Evolutionary conservation across 78 protist genomes (phyloP), one percentile per base, ranked within the genome.

Genomic region (Planoprotostelium fungivorum): DNA sequence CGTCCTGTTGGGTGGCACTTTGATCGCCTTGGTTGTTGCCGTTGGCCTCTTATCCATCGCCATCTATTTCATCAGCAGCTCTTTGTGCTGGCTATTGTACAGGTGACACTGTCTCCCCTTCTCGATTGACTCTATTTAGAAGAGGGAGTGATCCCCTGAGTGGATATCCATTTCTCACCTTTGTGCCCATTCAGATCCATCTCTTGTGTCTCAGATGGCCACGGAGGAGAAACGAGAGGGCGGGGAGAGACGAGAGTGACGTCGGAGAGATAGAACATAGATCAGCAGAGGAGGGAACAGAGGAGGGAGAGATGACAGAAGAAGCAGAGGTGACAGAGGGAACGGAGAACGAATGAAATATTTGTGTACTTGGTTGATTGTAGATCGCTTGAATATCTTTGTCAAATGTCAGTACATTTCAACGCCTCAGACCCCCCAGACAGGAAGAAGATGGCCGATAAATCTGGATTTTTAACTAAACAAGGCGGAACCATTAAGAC

Each of bases 401-500:
- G n/a, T n/a, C n/a, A n/a, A n/a, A n/a, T n/a, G n/a, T n/a, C n/a
- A n/a, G n/a, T n/a, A n/a, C n/a, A n/a, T n/a, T n/a, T n/a, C n/a
- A n/a, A n/a, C n/a, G n/a, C n/a, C n/a, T n/a, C n/a, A n/a, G n/a
- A n/a, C n/a, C n/a, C n/a, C n/a, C n/a, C n/a, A n/a, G n/a, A n/a
- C n/a, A n/a, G n/a, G n/a, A 51, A 51, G 5, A 51, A 90, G 0
- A 93, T 93, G 95, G 92, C 95, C n/a, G 94, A 90, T 86, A 93
- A 92, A 89, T 90, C 89, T 85, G 96, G 96, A 0, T 94, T 87
- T 63, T 37, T 94, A 28, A 92, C 86, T 5, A 94, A 94, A 29
- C 93, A 94, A 87, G 96, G 96, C 39, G 92, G 94, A 38, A 83
- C 86, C 25, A 89, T 91, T 29, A 94, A 94, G 89, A 91, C 96